phyloP scores from a whole-genome alignment of 805 yeast species.

The Sungouiella blattae region DNA sequence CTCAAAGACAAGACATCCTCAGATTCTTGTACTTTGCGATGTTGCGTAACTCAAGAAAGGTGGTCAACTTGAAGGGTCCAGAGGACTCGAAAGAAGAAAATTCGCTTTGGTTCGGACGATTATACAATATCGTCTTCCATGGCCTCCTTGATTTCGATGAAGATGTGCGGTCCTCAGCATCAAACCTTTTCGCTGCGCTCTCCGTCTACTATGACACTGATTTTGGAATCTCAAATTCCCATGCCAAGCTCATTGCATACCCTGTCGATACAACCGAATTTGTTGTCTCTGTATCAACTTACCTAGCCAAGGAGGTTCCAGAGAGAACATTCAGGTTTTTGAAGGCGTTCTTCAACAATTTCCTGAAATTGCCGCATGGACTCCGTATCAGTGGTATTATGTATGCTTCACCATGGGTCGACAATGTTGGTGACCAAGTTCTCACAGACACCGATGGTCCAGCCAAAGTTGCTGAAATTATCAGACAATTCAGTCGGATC shows the following conservation, averaged over 20 bases:
- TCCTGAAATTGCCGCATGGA: slow-evolving; percentile 34
- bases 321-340: slow-evolving; percentile 59
- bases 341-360: slow-evolving; percentile 44
- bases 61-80: slow-evolving; percentile 28
- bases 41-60: slow-evolving; percentile 46
- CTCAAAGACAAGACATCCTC: slow-evolving; percentile 55
- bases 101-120: slow-evolving; percentile 48
- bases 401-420: slow-evolving; percentile 72
- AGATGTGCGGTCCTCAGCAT: slow-evolving; percentile 61
- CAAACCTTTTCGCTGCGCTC: slow-evolving; percentile 57
- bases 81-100: slow-evolving; percentile 46
- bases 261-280: slow-evolving; percentile 67
- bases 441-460: slow-evolving; percentile 59
- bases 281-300: slow-evolving; percentile 52
- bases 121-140: slow-evolving; percentile 61
- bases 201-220: slow-evolving; percentile 58
- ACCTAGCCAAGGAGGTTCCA: slow-evolving; percentile 57
- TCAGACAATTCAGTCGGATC: slow-evolving; percentile 59
- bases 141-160: slow-evolving; percentile 62
- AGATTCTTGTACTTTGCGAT: slow-evolving; percentile 64
- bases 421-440: slow-evolving; percentile 58
- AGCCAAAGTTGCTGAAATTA: slow-evolving; percentile 54
- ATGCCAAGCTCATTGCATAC: slow-evolving; percentile 58
- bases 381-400: slow-evolving; percentile 42
- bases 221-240: slow-evolving; percentile 53